Conservation (phyloP, 306 rosid species). For the Glycine latifolia region DNA sequence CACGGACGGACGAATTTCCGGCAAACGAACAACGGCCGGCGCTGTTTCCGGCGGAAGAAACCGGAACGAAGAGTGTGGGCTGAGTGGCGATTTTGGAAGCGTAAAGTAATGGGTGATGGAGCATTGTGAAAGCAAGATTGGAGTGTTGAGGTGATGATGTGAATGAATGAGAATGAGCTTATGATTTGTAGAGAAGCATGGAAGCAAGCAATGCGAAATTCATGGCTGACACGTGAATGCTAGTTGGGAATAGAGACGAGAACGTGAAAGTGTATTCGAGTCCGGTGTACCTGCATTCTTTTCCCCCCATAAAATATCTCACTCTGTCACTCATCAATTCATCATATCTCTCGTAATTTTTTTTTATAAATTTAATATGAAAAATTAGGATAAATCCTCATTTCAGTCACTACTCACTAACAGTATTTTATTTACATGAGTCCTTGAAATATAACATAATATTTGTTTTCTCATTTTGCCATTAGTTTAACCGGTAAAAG, state of each 20-base stretch:
- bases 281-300: background rate
- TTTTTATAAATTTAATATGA: too few species aligned
- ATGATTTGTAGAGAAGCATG: background rate
- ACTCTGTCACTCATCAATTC: background rate
- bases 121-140: slow-evolving; percentile 49
- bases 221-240: slow-evolving; percentile 46
- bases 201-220: slow-evolving; percentile 27
- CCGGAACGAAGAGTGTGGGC: slow-evolving; percentile 50
- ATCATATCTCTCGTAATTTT: background rate
- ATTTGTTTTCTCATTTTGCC: too few species aligned
- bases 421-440: too few species aligned
- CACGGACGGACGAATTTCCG: slow-evolving; percentile 48
- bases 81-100: slow-evolving; percentile 53
- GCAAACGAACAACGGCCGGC: slow-evolving; percentile 35
- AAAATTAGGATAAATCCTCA: too few species aligned
- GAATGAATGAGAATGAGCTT: background rate
- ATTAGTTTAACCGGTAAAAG: too few species aligned
- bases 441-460: too few species aligned
- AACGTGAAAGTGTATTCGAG: background rate
- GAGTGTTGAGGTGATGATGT: background rate
- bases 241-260: background rate
- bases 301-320: slow-evolving; percentile 18
- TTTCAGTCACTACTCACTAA: too few species aligned
- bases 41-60: slow-evolving; percentile 21
- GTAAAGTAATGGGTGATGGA: slow-evolving; percentile 60